These are phyloP conservation scores for Oenanthe javanica DNA, from an alignment of 140 eudicot species.

Conservation along the genomic window DNA sequence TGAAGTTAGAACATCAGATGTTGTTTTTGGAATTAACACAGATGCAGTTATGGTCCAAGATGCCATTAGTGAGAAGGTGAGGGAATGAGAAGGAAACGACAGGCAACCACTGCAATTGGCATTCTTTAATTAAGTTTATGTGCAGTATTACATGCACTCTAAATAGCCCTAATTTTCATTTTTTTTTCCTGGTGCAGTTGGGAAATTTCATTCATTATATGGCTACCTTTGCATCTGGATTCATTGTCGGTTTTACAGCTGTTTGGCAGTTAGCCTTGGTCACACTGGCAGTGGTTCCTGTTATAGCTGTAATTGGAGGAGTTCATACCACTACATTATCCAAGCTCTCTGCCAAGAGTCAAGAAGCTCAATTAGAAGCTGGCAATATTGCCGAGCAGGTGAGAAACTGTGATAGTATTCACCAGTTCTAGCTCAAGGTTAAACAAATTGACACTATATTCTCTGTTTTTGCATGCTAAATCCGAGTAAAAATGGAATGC, in stretches of 20 bases:
- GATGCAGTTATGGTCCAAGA: slow-evolving; percentile 80
- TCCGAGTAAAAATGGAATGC: slow-evolving; percentile 21
- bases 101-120: background rate
- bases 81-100: background rate
- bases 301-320: slow-evolving; percentile 85
- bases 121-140: background rate
- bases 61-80: slow-evolving; percentile 81
- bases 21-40: slow-evolving; percentile 61
- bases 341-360: slow-evolving; percentile 77
- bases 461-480: slow-evolving; percentile 17
- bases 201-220: slow-evolving; percentile 71
- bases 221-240: slow-evolving; percentile 76
- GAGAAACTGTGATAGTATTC: slow-evolving; percentile 3
- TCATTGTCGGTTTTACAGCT: slow-evolving; percentile 91
- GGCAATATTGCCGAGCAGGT: slow-evolving; percentile 96
- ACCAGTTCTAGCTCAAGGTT: background rate
- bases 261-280: slow-evolving; percentile 91
- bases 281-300: slow-evolving; percentile 85
- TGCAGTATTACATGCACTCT: slow-evolving; percentile 1
- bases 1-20: slow-evolving; percentile 74
- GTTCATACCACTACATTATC: slow-evolving; percentile 63
- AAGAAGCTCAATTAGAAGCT: slow-evolving; percentile 84
- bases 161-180: background rate
- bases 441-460: background rate
- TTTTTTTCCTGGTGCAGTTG: slow-evolving; percentile 33